Evolutionary conservation across 352 stramenopile species (phyloP).

Genomic region (Phytophthora nicotianae): DNA sequence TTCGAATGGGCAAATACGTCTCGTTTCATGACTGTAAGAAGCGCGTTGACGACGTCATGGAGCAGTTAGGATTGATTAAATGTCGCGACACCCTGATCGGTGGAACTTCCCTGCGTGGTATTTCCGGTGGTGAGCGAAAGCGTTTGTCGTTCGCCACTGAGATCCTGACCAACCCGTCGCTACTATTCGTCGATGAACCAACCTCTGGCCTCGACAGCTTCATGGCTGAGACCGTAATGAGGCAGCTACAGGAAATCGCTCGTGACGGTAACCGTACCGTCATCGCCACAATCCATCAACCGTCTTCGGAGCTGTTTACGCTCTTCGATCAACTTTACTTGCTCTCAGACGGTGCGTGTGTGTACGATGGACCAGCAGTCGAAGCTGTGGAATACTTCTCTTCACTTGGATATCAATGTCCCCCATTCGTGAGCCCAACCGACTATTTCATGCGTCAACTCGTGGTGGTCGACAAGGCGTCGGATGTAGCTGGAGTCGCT

Average conservation of each 20-base stretch:
- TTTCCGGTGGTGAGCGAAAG: neutral
- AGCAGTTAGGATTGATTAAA: neutral
- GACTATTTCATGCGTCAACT: neutral
- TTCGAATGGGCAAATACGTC: conserved; percentile 43
- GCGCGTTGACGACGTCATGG: conserved; percentile 46
- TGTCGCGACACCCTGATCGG: neutral
- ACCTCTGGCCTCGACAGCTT: conserved; percentile 57
- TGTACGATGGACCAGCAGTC: neutral
- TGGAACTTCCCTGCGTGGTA: neutral
- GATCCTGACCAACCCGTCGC: neutral
- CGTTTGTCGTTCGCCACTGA: neutral
- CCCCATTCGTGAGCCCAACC: neutral
- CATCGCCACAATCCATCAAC: conserved; percentile 83
- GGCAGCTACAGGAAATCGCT: conserved; percentile 66
- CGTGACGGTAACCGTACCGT: conserved; percentile 77
- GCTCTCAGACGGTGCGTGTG: neutral
- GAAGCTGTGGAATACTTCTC: neutral
- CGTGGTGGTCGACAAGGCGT: neutral
- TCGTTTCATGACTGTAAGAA: conserved; percentile 20
- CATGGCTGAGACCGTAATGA: conserved; percentile 59
- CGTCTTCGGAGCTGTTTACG: neutral
- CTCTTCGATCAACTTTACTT: neutral
- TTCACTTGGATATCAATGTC: neutral
- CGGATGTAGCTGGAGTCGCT: no score
- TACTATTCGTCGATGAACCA: neutral